phyloP scores from a whole-genome alignment of 2,329 filamentous ascomycete genomes.

The Aspergillus spinulosporus region DNA sequence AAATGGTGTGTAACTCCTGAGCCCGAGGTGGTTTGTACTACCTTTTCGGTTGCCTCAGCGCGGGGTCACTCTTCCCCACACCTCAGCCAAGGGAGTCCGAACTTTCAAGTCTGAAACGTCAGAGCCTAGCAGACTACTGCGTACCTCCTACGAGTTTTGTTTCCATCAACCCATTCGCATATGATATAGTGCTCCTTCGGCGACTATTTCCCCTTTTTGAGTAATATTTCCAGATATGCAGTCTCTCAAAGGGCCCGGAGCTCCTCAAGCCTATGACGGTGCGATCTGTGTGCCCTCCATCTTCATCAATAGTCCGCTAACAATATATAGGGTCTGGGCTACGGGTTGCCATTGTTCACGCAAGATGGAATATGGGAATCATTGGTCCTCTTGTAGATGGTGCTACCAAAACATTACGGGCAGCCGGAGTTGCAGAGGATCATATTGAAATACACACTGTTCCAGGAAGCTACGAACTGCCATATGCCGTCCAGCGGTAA shows the following conservation, averaged over 20 bases:
- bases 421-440: conserved; percentile 77
- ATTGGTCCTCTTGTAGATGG: conserved; percentile 83
- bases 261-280: conserved; percentile 60
- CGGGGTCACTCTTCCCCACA: background rate
- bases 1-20: no score
- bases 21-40: no score
- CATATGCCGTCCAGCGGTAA: conserved; percentile 83
- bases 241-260: conserved; percentile 64
- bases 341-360: conserved; percentile 92
- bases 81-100: background rate
- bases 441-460: conserved; percentile 90
- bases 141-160: background rate
- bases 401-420: conserved; percentile 72
- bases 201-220: background rate
- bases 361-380: conserved; percentile 88
- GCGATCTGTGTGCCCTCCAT: conserved; percentile 18
- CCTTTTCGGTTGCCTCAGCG: no score
- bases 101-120: background rate
- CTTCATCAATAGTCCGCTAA: conserved; percentile 16
- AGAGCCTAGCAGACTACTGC: background rate
- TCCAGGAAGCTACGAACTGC: conserved; percentile 91
- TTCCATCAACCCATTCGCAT: background rate
- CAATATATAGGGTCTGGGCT: conserved; percentile 61
- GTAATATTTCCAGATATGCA: conserved; percentile 42
- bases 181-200: background rate